Evolutionary conservation across 1,139 yeast species (phyloP).

Genomic region (Hemisphaericaspora subhashii): DNA sequence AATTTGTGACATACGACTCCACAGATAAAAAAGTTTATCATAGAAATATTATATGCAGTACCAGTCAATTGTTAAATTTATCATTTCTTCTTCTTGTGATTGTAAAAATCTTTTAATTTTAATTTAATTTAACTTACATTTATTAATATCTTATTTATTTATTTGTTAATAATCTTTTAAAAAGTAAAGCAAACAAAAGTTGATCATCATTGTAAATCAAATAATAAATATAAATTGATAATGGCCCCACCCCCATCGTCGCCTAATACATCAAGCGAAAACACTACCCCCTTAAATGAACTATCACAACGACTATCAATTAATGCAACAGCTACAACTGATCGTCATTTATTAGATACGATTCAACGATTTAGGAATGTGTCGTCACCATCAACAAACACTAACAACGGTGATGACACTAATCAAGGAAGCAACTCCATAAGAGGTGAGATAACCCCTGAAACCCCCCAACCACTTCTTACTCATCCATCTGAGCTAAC

Average conservation of each 20-base stretch:
- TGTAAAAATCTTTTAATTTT: too few species aligned
- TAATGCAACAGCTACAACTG: background rate
- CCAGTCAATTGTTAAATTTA: too few species aligned
- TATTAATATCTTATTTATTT: too few species aligned
- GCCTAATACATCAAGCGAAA: background rate
- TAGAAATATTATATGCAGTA: too few species aligned
- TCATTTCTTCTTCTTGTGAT: too few species aligned
- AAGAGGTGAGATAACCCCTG: background rate
- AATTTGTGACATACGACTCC: background rate
- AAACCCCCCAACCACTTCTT: background rate
- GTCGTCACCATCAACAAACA: background rate
- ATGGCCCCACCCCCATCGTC: conserved; percentile 6
- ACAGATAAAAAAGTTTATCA: too few species aligned
- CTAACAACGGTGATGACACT: background rate
- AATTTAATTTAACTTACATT: too few species aligned
- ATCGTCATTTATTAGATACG: conserved; percentile 3
- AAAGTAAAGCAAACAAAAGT: too few species aligned
- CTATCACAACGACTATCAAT: background rate
- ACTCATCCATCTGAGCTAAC: background rate
- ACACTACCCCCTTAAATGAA: background rate
- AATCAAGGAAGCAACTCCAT: background rate
- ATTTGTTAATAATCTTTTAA: background rate
- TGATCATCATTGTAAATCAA: background rate
- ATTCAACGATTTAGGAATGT: conserved; percentile 12
- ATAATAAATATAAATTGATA: background rate